A percentile compares a stretch with the other conserved stretches of the same genome.
phyloP scores from a whole-genome alignment of 208 protist species.

The Crithidia brevicula region DNA sequence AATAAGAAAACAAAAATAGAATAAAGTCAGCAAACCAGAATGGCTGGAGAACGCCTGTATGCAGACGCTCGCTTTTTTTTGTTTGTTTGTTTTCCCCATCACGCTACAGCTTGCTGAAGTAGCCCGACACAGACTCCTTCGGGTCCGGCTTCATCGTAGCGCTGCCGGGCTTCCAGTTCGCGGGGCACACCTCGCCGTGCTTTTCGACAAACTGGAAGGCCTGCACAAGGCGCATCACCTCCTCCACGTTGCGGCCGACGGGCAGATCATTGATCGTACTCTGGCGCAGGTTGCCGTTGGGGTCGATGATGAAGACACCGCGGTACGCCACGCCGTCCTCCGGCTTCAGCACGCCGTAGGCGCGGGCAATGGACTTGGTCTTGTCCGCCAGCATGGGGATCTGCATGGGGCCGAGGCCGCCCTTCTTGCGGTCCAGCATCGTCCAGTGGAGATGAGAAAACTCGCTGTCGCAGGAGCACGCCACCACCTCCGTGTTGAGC shows the following conservation, averaged over 20 bases:
- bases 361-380: conserved; percentile 88
- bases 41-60: no score
- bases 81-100: no score
- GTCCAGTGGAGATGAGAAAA: conserved; percentile 97
- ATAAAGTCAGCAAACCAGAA: no score
- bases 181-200: conserved; percentile 96
- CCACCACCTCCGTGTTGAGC: conserved; percentile 91
- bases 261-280: conserved; percentile 96
- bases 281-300: conserved; percentile 90
- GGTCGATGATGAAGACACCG: conserved; percentile 97
- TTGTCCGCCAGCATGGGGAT: conserved; percentile 97
- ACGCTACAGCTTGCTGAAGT: conserved; percentile 19
- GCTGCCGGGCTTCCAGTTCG: conserved; percentile 92
- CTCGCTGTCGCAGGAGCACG: conserved; percentile 94
- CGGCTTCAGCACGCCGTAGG: conserved; percentile 95
- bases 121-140: conserved; percentile 66
- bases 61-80: no score
- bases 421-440: conserved; percentile 94
- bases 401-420: conserved; percentile 96
- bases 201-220: conserved; percentile 96
- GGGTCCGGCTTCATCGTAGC: conserved; percentile 53
- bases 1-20: not conserved
- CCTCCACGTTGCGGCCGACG: conserved; percentile 95
- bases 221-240: conserved; percentile 95
- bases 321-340: conserved; percentile 87